A percentile compares a stretch with the other conserved stretches of the same genome.
phyloP scores from a whole-genome alignment of 2,329 filamentous ascomycete genomes.

The Cadophora sp. region DNA sequence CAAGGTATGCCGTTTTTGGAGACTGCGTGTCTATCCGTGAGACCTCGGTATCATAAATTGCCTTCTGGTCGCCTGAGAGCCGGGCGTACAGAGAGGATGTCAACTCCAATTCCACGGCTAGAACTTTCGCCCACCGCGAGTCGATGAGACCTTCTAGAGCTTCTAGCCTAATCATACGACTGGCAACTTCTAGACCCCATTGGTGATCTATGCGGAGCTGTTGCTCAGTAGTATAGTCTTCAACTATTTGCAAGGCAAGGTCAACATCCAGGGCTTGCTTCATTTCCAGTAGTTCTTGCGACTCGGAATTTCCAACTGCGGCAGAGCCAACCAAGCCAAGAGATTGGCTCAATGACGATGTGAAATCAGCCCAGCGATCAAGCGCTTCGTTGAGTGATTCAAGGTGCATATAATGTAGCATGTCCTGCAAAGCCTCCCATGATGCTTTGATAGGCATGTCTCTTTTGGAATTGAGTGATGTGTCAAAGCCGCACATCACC shows the following conservation, averaged over 20 bases:
- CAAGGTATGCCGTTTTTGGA: background rate
- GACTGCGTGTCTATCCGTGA: background rate
- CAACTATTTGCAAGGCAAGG: slow-evolving; percentile 3
- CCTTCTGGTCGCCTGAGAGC: background rate
- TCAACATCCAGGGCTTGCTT: background rate
- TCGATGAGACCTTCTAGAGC: background rate
- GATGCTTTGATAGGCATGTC: slow-evolving; percentile 26
- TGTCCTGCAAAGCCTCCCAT: slow-evolving; percentile 27
- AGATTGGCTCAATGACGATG: slow-evolving; percentile 10
- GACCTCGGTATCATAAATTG: background rate
- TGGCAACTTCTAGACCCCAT: slow-evolving; percentile 4
- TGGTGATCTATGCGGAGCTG: background rate
- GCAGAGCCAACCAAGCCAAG: background rate
- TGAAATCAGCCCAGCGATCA: slow-evolving; percentile 15
- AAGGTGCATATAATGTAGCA: slow-evolving; percentile 35
- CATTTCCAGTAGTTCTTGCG: background rate
- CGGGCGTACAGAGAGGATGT: background rate
- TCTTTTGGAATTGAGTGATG: slow-evolving; percentile 19
- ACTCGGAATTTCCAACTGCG: background rate
- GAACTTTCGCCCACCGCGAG: background rate
- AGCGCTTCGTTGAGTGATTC: slow-evolving; percentile 18
- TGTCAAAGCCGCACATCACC: slow-evolving; percentile 37
- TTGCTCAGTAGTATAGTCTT: background rate
- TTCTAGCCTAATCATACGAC: slow-evolving; percentile 10
- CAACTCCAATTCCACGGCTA: background rate